Conservation (phyloP, 2,329 filamentous ascomycete species). For the Xylaria multiplex region DNA sequence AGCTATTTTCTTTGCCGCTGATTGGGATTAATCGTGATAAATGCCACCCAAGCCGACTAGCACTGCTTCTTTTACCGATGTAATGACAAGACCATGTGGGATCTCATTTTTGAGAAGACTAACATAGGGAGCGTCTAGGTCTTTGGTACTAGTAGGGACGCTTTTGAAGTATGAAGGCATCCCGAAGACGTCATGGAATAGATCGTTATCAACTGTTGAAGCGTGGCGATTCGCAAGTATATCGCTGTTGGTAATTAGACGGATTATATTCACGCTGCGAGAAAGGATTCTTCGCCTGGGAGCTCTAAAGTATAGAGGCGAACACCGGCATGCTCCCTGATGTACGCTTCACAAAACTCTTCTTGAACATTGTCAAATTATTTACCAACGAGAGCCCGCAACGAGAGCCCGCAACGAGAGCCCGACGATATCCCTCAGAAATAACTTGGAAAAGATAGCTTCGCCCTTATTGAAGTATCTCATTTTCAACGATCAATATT, state of each 20-base stretch:
- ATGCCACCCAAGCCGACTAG: conserved; percentile 85
- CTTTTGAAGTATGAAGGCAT: conserved; percentile 75
- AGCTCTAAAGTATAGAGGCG: conserved; percentile 83
- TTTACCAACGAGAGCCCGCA: conserved; percentile 64
- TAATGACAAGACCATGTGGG: conserved; percentile 72
- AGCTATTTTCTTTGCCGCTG: conserved; percentile 82
- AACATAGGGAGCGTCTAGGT: conserved; percentile 76
- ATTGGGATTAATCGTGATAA: conserved; percentile 74
- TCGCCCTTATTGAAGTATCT: conserved; percentile 77
- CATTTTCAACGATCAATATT: conserved; percentile 79
- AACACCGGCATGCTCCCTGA: conserved; percentile 84
- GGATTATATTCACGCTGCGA: too few species aligned
- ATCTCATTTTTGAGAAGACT: conserved; percentile 71
- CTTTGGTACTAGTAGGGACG: conserved; percentile 72
- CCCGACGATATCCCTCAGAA: conserved; percentile 73
- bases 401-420: conserved; percentile 38
- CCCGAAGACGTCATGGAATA: conserved; percentile 68
- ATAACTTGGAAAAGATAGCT: conserved; percentile 74
- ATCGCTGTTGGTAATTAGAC: conserved; percentile 38
- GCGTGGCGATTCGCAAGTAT: conserved; percentile 46
- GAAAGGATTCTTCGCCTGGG: conserved; percentile 65
- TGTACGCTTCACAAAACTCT: conserved; percentile 81
- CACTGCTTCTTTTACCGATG: conserved; percentile 80
- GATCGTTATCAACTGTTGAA: conserved; percentile 45
- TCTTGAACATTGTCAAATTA: conserved; percentile 69